Percentiles rank a stretch among this genome's conserved stretches.
These are phyloP conservation scores for Corchorus olitorius DNA, from an alignment of 345 rosid species.

Conservation along the genomic window DNA sequence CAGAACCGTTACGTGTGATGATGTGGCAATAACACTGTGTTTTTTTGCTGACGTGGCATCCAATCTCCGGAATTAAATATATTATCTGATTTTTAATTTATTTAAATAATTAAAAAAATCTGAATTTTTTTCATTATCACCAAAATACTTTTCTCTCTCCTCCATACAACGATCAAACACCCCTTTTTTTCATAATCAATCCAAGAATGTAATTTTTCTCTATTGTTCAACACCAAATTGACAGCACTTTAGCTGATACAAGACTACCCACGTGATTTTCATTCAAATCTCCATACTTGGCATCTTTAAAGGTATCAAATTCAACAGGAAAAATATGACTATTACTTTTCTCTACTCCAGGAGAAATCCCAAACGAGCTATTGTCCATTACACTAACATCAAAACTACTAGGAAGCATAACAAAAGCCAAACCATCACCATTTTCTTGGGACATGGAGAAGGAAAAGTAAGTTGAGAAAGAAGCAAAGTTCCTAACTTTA, in stretches of 20 bases:
- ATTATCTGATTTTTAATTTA: no score
- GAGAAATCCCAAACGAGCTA: conserved; percentile 52
- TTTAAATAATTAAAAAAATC: no score
- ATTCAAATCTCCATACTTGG: conserved; percentile 42
- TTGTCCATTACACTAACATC: conserved; percentile 33
- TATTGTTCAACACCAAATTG: conserved; percentile 41
- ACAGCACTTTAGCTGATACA: conserved; percentile 38
- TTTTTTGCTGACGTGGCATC: no score
- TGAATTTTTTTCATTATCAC: no score
- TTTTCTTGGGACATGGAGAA: conserved; percentile 50
- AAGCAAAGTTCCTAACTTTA: conserved; percentile 41
- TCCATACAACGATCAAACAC: no score
- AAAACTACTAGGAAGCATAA: conserved; percentile 56
- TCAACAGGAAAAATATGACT: conserved; percentile 48
- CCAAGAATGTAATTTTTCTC: conserved; percentile 57
- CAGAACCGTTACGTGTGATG: no score
- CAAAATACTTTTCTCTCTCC: no score
- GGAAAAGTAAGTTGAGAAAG: conserved; percentile 67
- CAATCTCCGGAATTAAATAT: no score
- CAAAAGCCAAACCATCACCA: conserved; percentile 70
- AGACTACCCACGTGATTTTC: conserved; percentile 53
- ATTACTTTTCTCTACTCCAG: conserved; percentile 29
- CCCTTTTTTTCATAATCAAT: conserved; percentile 69
- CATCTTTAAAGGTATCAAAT: conserved; percentile 50
- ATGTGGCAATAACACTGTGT: no score